Evolutionary conservation across 805 yeast genomes (phyloP).

Genomic region (Komagataella pastoris): DNA sequence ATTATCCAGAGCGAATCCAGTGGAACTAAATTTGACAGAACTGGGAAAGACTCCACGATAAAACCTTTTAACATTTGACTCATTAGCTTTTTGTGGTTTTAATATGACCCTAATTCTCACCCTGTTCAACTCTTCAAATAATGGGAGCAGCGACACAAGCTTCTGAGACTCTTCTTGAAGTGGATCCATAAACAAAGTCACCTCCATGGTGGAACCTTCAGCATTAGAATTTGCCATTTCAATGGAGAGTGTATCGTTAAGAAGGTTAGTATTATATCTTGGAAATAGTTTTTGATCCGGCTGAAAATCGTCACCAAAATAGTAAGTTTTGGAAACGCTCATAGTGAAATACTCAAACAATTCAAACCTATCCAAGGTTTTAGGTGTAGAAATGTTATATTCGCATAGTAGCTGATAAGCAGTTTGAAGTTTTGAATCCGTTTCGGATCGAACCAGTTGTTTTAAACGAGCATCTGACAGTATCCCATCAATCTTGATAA

Average conservation of each 20-base stretch:
- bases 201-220: slow-evolving; percentile 23
- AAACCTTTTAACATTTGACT: slow-evolving; percentile 35
- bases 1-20: slow-evolving; percentile 15
- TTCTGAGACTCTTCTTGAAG: slow-evolving; percentile 56
- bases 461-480: slow-evolving; percentile 16
- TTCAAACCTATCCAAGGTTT: slow-evolving; percentile 4
- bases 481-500: slow-evolving; percentile 20
- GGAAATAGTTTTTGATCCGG: slow-evolving; percentile 27
- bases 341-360: slow-evolving; percentile 12
- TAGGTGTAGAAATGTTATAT: slow-evolving; percentile 6
- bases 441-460: slow-evolving; percentile 31
- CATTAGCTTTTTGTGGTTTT: slow-evolving; percentile 33
- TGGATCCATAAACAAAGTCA: slow-evolving; percentile 61
- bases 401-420: slow-evolving; percentile 12
- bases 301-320: slow-evolving; percentile 22
- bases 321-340: slow-evolving; percentile 11
- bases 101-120: slow-evolving; percentile 40
- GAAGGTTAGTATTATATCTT: slow-evolving; percentile 27
- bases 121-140: slow-evolving; percentile 28
- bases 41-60: slow-evolving; percentile 34
- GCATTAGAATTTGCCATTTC: not conserved
- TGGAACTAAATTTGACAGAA: slow-evolving; percentile 15
- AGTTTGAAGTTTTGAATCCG: slow-evolving; percentile 24
- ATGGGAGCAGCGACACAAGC: slow-evolving; percentile 27
- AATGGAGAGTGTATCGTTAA: slow-evolving; percentile 2